Conservation (phyloP, 2,329 filamentous ascomycete species). For the Neofusicoccum sp. region DNA sequence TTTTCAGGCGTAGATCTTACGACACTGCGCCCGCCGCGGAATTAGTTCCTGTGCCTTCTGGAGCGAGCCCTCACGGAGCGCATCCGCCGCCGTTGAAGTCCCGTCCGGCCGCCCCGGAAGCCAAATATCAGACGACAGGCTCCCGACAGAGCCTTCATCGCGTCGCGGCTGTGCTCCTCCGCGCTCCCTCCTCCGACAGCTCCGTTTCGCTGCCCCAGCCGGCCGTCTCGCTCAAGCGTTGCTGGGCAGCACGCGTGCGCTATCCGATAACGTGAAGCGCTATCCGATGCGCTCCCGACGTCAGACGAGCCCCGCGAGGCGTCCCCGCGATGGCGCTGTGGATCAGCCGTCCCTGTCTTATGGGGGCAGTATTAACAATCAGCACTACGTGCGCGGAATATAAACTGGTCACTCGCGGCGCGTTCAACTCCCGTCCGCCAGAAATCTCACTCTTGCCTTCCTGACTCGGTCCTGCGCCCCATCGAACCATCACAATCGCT, state of each 20-base stretch:
- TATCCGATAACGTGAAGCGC: slow-evolving; percentile 11
- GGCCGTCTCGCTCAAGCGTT: background rate
- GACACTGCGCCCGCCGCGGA: slow-evolving; percentile 13
- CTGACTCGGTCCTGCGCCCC: background rate
- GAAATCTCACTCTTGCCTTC: background rate
- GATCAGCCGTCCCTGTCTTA: slow-evolving; percentile 6
- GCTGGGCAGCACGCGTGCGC: slow-evolving; percentile 7
- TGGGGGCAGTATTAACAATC: slow-evolving; percentile 18
- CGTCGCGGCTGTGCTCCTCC: slow-evolving; percentile 3
- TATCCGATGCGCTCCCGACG: slow-evolving; percentile 19
- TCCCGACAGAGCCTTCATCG: background rate
- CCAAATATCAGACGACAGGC: slow-evolving; percentile 14
- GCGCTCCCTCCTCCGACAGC: background rate
- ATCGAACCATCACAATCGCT: background rate
- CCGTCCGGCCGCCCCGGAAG: background rate
- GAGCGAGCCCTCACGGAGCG: background rate
- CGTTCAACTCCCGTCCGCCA: background rate
- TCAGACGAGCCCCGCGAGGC: slow-evolving; percentile 9
- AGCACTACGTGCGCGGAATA: background rate
- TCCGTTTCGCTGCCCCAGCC: slow-evolving; percentile 10
- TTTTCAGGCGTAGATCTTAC: slow-evolving; percentile 11
- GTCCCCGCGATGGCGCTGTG: slow-evolving; percentile 16
- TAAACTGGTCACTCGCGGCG: background rate
- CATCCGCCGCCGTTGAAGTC: background rate
- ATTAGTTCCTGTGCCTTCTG: background rate